Conservation (phyloP, 495 filamentous ascomycete species). For the Neurospora hispaniola region DNA sequence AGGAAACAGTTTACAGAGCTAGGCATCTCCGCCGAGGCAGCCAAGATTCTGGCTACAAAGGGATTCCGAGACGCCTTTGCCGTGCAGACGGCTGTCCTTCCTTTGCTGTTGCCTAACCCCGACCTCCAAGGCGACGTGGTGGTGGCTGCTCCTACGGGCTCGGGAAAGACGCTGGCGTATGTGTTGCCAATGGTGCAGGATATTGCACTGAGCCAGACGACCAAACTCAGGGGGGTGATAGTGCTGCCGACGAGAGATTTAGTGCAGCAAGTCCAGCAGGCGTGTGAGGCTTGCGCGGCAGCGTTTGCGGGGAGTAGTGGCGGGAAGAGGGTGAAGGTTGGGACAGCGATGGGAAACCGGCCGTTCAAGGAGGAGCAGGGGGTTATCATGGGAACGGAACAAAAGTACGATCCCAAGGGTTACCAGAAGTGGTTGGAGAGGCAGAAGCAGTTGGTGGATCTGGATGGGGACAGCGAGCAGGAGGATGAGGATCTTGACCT, state of each 20-base stretch:
- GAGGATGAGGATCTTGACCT: conserved; percentile 3
- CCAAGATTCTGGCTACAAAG: conserved; percentile 48
- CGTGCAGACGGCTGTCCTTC: conserved; percentile 72
- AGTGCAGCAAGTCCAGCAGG: conserved; percentile 67
- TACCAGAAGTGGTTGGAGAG: conserved; percentile 18
- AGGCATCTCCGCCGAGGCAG: conserved; percentile 29
- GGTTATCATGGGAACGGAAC: conserved; percentile 49
- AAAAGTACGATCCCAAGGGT: conserved; percentile 31
- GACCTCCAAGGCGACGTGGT: conserved; percentile 62
- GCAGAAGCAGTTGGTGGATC: conserved; percentile 5
- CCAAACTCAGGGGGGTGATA: conserved; percentile 62
- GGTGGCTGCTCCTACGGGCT: conserved; percentile 82
- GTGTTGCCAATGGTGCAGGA: conserved; percentile 72
- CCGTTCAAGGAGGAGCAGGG: conserved; percentile 65
- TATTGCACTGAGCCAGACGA: conserved; percentile 48
- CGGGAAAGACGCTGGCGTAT: conserved; percentile 89
- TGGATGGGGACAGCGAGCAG: conserved; percentile 15
- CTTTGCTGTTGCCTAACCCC: conserved; percentile 54
- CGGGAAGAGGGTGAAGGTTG: conserved; percentile 60
- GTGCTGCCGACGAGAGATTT: conserved; percentile 86
- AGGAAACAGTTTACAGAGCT: conserved; percentile 52
- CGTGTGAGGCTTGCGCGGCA: conserved; percentile 54
- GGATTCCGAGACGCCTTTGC: conserved; percentile 70
- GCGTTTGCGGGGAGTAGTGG: conserved; percentile 30
- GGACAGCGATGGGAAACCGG: conserved; percentile 70